These are phyloP conservation scores for Dictyostelium capitatum DNA, from an alignment of 78 protist genomes.

Conservation along the genomic window DNA sequence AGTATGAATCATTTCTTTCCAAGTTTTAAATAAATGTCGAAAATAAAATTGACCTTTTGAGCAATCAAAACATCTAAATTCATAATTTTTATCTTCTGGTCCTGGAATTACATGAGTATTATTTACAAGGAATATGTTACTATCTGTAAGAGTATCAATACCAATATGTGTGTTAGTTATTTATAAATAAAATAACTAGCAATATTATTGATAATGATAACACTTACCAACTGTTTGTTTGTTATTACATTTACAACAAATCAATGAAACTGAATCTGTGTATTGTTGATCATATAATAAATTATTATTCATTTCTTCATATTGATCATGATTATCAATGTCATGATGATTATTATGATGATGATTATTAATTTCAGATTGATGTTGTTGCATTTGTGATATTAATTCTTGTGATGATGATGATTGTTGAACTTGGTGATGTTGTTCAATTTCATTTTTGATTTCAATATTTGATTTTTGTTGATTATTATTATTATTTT, in stretches of 20 bases:
- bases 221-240: conserved; percentile 26
- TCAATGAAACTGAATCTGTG: not conserved
- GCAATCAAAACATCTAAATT: conserved; percentile 45
- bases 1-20: conserved; percentile 81
- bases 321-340: too few species aligned
- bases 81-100: conserved; percentile 79
- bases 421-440: not conserved
- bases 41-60: conserved; percentile 25
- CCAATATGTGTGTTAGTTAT: not conserved
- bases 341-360: not conserved
- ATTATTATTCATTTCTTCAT: not conserved
- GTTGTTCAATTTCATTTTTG: not conserved
- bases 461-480: not conserved
- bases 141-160: not conserved
- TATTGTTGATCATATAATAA: conserved; percentile 25
- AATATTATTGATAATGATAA: not conserved
- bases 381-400: not conserved
- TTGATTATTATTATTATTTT: not conserved
- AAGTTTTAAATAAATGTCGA: conserved; percentile 65
- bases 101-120: conserved; percentile 58
- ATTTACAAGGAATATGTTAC: not conserved
- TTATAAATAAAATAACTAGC: not conserved
- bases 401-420: not conserved
- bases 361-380: not conserved
- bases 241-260: conserved; percentile 54